phyloP scores from a whole-genome alignment of 306 rosid species.

The Corylus americana region DNA sequence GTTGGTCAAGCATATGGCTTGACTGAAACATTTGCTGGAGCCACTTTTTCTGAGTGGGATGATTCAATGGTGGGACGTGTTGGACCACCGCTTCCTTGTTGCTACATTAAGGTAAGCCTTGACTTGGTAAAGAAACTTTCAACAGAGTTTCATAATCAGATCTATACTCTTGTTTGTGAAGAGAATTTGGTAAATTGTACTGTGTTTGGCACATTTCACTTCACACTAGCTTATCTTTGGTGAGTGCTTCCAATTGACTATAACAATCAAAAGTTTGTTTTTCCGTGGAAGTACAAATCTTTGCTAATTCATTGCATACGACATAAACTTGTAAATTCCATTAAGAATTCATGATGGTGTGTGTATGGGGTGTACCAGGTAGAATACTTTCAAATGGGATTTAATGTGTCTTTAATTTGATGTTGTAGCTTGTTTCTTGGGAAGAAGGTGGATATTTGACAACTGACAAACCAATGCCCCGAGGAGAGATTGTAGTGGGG shows the following conservation, averaged over 20 bases:
- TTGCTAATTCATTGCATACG: not conserved
- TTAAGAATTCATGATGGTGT: not conserved
- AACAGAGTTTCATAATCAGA: not conserved
- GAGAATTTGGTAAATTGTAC: not conserved
- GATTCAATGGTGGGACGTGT: slow-evolving; percentile 89
- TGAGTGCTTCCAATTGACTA: not conserved
- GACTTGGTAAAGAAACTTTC: not conserved
- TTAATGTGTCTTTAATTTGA: slow-evolving; percentile 22
- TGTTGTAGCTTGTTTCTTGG: slow-evolving; percentile 89
- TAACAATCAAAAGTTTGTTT: not conserved
- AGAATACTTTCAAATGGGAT: slow-evolving; percentile 6
- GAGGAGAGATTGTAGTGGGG: slow-evolving; percentile 88
- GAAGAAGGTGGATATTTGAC: slow-evolving; percentile 81
- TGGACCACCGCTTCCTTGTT: slow-evolving; percentile 94
- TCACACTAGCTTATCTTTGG: not conserved
- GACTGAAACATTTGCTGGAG: slow-evolving; percentile 99
- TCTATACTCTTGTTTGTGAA: not conserved
- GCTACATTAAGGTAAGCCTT: slow-evolving; percentile 63
- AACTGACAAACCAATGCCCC: slow-evolving; percentile 91
- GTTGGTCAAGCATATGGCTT: slow-evolving; percentile 96
- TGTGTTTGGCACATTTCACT: not conserved
- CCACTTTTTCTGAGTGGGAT: slow-evolving; percentile 81
- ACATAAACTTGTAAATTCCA: not conserved
- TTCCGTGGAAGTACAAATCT: not conserved
- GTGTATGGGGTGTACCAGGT: not conserved